Percentiles rank a stretch among this genome's conserved stretches.
phyloP scores from a whole-genome alignment of 495 filamentous ascomycete genomes.

The Aspergillus ellipticus region DNA sequence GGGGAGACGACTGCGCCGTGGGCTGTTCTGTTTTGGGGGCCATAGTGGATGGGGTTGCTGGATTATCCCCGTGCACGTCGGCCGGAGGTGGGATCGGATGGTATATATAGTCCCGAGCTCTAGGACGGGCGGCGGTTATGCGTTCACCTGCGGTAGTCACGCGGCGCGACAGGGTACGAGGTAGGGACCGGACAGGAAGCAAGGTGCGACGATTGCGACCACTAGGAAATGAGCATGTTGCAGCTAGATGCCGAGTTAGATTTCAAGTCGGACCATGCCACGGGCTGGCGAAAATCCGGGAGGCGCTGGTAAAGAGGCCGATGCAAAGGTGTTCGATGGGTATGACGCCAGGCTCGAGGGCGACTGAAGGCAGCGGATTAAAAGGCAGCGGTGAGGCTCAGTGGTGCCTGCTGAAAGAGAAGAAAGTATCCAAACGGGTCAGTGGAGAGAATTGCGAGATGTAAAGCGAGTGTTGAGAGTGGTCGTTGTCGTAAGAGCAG shows the following conservation, averaged over 20 bases:
- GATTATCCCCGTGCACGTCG: neutral
- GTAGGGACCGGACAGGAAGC: neutral
- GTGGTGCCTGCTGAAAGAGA: neutral
- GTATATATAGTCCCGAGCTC: neutral
- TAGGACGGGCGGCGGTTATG: neutral
- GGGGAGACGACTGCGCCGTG: slow-evolving; percentile 3
- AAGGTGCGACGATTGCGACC: neutral
- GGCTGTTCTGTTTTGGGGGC: slow-evolving; percentile 9
- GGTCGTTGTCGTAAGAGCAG: neutral
- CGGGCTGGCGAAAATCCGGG: neutral
- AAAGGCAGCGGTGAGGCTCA: neutral
- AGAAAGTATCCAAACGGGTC: neutral
- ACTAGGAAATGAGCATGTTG: neutral
- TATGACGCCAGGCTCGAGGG: neutral
- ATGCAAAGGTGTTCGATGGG: neutral
- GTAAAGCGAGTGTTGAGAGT: neutral
- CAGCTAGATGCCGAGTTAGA: too few species aligned
- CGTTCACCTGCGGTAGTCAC: neutral
- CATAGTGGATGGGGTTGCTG: slow-evolving; percentile 9
- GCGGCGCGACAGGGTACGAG: neutral
- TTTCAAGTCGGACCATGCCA: neutral
- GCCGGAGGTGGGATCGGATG: neutral
- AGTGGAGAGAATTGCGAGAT: neutral
- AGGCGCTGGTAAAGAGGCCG: neutral
- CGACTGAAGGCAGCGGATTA: neutral